phyloP scores from a whole-genome alignment of 148 eudicot species.

The Vaccinium myrtillus region DNA sequence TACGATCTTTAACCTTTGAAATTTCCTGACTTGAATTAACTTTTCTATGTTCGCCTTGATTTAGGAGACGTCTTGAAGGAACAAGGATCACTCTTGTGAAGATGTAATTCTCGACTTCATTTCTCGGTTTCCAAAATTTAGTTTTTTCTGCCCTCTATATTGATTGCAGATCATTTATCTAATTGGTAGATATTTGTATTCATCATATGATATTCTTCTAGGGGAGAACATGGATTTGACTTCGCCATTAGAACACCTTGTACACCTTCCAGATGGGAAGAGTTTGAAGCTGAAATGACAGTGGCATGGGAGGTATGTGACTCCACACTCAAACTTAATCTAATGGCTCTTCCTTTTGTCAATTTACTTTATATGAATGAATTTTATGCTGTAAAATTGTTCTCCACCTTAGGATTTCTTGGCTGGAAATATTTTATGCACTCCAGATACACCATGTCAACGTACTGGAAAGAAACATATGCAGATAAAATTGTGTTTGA shows the following conservation, averaged over 20 bases:
- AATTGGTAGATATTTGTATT: slow-evolving; percentile 6
- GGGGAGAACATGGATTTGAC: slow-evolving; percentile 83
- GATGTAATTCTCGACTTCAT: slow-evolving; percentile 38
- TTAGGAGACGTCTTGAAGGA: slow-evolving; percentile 90
- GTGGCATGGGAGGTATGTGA: slow-evolving; percentile 82
- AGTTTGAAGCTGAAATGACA: slow-evolving; percentile 86
- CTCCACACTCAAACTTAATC: slow-evolving; percentile 5
- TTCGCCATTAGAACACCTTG: slow-evolving; percentile 92
- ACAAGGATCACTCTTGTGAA: slow-evolving; percentile 85
- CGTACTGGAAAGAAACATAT: not conserved
- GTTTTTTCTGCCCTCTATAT: slow-evolving; percentile 3
- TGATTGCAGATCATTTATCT: slow-evolving; percentile 11
- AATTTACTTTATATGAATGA: not conserved
- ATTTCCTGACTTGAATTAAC: slow-evolving; percentile 20
- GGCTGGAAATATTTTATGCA: not conserved
- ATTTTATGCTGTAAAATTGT: not conserved
- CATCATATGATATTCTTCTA: slow-evolving; percentile 29
- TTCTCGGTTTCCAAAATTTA: slow-evolving; percentile 7
- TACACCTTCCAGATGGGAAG: slow-evolving; percentile 91
- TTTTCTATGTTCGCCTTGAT: slow-evolving; percentile 24
- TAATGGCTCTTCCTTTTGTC: not conserved
- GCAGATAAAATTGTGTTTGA: not conserved
- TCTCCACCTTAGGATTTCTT: not conserved
- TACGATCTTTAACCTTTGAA: not conserved
- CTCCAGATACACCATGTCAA: not conserved